Base-by-base conservation (phyloP, 2,329 filamentous ascomycete genomes). In the Xylariaceae sp. region DNA sequence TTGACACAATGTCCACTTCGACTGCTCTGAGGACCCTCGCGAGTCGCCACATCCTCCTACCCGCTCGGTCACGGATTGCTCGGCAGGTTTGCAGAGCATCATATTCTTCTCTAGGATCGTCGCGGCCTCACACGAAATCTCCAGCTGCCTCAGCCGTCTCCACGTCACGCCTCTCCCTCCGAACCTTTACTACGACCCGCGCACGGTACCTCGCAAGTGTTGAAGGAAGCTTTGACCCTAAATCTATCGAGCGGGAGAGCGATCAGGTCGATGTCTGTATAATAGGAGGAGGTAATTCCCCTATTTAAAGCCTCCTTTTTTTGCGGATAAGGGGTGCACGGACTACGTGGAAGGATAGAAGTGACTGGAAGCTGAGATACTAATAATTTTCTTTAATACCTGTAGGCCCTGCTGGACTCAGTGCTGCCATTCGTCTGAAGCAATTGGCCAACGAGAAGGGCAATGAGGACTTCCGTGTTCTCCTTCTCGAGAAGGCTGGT, bases 231-330 rank as follows among this genome's bases (percentile, higher is more conserved):
- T 88, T 89, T 64, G 85, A 91, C 67, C 86, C 86, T 6, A 72
- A 75, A 29, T 73, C 72, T 53, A 77, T 91, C 55, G 92, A 97
- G 61, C 86, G 94, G 61, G 94, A 97, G 71, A 88, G 84, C 51
- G 94, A 99, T 67, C 77, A 94, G 73, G 94, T 99, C 32, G 94
- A 99, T 72, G 91, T 99, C 32, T 95, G 91, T 73, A 97, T 99
- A 67, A 84, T 99, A 51, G 94, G 94, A 67, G 94, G 89, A 71
- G 92, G 81, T 84, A 76, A 48, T 49, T 5, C 40, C 39, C 42
- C 31, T 34, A 4, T 8, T 72, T 63, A n/a, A 12, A 45, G 29
- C 34, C 47, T 54, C 12, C 47, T 54, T 11, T 27, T 6, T 31
- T 27, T 34, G 31, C n/a, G 1, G 32, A 30, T 46, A 47, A 50